phyloP scores from a whole-genome alignment of 768 basidiomycete species.

The Xerocomellus amylosporus region DNA sequence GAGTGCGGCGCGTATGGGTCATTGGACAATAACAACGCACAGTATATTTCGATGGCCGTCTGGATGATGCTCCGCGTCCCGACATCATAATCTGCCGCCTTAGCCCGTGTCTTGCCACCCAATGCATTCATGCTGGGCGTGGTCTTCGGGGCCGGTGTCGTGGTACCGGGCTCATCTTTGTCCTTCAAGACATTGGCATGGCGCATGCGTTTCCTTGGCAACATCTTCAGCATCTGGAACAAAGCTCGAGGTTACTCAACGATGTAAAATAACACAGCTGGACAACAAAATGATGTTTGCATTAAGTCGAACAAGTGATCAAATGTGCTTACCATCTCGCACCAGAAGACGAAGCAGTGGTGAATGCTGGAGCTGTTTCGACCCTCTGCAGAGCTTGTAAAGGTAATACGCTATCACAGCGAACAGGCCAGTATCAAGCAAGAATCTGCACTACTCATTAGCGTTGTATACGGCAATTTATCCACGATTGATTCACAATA shows the following conservation, averaged over 20 bases:
- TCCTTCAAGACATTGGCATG: too few species aligned
- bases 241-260: background rate
- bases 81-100: too few species aligned
- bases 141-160: too few species aligned
- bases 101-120: too few species aligned
- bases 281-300: background rate
- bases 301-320: background rate
- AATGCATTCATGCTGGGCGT: too few species aligned
- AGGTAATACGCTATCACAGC: slow-evolving; percentile 3
- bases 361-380: background rate
- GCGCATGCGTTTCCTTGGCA: too few species aligned
- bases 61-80: too few species aligned
- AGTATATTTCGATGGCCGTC: too few species aligned
- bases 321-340: slow-evolving; percentile 8
- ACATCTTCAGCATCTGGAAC: too few species aligned
- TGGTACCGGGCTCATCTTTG: too few species aligned
- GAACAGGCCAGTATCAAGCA: background rate
- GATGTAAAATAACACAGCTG: slow-evolving; percentile 3
- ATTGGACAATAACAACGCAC: too few species aligned
- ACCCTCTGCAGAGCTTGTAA: background rate
- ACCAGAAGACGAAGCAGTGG: slow-evolving; percentile 3
- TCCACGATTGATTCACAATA: background rate
- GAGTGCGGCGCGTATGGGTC: too few species aligned
- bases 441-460: background rate
- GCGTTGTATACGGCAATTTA: background rate